phyloP scores from a whole-genome alignment of 163 green algal species.

The Scenedesmus sp. region DNA sequence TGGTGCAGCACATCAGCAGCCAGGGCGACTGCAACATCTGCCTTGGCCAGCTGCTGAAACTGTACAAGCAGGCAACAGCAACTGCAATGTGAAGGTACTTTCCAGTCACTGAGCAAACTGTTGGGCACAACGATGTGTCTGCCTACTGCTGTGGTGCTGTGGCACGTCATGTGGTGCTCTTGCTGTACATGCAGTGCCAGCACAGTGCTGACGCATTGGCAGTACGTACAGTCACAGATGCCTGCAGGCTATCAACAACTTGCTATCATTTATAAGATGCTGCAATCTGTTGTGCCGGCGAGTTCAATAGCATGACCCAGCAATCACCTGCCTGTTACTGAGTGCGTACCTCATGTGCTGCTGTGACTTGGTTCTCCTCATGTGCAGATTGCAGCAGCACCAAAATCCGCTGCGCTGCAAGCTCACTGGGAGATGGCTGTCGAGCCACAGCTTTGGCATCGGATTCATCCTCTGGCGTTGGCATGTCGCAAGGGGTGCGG shows the following conservation, averaged over 20 bases:
- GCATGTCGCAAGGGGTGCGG: neutral
- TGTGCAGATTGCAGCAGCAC: neutral
- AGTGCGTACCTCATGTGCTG: neutral
- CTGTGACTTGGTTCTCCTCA: neutral
- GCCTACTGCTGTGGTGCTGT: too few species aligned
- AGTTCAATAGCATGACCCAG: too few species aligned
- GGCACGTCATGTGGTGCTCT: too few species aligned
- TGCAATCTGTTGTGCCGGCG: too few species aligned
- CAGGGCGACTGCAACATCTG: neutral
- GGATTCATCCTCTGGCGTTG: neutral
- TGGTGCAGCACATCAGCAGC: neutral
- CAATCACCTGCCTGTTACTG: too few species aligned
- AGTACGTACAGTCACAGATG: neutral
- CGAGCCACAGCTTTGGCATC: neutral
- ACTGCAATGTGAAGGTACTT: neutral
- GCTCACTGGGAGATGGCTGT: neutral
- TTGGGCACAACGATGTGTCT: too few species aligned
- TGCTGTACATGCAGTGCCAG: too few species aligned
- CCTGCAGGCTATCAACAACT: neutral
- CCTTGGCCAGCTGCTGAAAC: neutral
- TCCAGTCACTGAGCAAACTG: too few species aligned
- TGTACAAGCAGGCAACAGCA: neutral
- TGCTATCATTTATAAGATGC: too few species aligned
- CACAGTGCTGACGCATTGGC: neutral
- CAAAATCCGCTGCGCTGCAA: neutral